A percentile compares a stretch with the other conserved stretches of the same genome.
phyloP scores from a whole-genome alignment of 1,284 basidiomycete genomes.

The Puccinia novopanici region DNA sequence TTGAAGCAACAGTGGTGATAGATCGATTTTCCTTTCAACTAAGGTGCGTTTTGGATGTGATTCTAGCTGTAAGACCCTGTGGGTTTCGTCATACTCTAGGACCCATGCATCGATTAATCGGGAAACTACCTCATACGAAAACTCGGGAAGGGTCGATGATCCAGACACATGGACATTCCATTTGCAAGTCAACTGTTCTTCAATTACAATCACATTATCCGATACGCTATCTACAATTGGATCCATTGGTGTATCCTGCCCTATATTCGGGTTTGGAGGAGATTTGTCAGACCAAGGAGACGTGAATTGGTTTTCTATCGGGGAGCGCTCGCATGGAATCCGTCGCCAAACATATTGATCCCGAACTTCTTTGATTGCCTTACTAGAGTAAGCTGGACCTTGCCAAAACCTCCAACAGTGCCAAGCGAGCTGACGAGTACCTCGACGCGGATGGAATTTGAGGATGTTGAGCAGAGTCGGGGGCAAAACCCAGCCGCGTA shows the following conservation, averaged over 20 bases:
- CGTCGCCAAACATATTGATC: slow-evolving; percentile 42
- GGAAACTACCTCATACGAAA: slow-evolving; percentile 34
- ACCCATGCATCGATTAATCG: slow-evolving; percentile 48
- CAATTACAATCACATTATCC: slow-evolving; percentile 33
- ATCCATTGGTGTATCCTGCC: slow-evolving; percentile 4
- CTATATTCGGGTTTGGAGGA: neutral
- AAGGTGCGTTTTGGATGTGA: neutral
- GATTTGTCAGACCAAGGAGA: slow-evolving; percentile 28
- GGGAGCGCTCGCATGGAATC: neutral
- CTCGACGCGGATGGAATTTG: slow-evolving; percentile 43
- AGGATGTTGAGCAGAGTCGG: slow-evolving; percentile 24
- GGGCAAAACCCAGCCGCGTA: slow-evolving; percentile 35
- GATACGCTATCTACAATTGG: slow-evolving; percentile 21
- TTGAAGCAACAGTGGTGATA: slow-evolving; percentile 21
- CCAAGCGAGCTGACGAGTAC: slow-evolving; percentile 48
- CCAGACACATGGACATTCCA: slow-evolving; percentile 27
- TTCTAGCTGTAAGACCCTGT: neutral
- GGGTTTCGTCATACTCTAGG: slow-evolving; percentile 38
- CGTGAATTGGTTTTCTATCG: slow-evolving; percentile 23
- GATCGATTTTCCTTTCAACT: neutral
- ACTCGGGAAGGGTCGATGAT: neutral
- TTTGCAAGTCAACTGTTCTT: slow-evolving; percentile 43
- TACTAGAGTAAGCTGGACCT: slow-evolving; percentile 26
- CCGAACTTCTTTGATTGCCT: slow-evolving; percentile 18
- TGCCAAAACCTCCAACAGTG: slow-evolving; percentile 48